These are phyloP conservation scores for Wickerhamiella galacta DNA, from an alignment of 805 yeast genomes.

Conservation along the genomic window DNA sequence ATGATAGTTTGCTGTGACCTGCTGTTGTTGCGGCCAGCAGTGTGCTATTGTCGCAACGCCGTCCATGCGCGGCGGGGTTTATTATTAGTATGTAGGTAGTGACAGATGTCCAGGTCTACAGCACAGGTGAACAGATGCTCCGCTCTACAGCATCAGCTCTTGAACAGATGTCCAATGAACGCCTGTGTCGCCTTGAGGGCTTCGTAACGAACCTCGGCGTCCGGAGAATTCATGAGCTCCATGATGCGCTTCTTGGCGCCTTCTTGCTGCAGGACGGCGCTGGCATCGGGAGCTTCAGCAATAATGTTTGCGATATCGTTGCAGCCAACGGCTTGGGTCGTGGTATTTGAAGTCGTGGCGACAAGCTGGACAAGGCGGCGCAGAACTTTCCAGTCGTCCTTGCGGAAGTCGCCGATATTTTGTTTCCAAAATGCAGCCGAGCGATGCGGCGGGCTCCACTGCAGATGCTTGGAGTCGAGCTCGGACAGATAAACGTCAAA, in stretches of 20 bases:
- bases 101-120: no score
- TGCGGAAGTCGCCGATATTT: conserved; percentile 59
- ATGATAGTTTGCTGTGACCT: no score
- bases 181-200: conserved; percentile 92
- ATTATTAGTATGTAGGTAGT: no score
- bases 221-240: conserved; percentile 64
- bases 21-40: no score
- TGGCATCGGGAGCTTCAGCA: conserved; percentile 44
- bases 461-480: conserved; percentile 56
- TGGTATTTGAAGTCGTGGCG: conserved; percentile 18
- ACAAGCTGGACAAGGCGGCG: conserved; percentile 35
- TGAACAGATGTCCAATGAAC: conserved; percentile 66
- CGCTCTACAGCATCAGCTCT: no score
- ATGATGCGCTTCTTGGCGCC: conserved; percentile 67
- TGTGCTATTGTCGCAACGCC: no score
- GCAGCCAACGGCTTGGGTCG: conserved; percentile 41
- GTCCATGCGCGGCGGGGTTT: no score
- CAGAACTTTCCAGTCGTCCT: conserved; percentile 56
- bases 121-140: no score
- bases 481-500: conserved; percentile 86
- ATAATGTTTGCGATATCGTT: conserved; percentile 51
- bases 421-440: conserved; percentile 83
- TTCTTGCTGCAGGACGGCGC: conserved; percentile 33
- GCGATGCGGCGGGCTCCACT: conserved; percentile 86
- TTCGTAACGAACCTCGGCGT: conserved; percentile 81